These are phyloP conservation scores for Microstroma glucosiphilum DNA, from an alignment of 1,284 basidiomycete genomes.

Conservation along the genomic window DNA sequence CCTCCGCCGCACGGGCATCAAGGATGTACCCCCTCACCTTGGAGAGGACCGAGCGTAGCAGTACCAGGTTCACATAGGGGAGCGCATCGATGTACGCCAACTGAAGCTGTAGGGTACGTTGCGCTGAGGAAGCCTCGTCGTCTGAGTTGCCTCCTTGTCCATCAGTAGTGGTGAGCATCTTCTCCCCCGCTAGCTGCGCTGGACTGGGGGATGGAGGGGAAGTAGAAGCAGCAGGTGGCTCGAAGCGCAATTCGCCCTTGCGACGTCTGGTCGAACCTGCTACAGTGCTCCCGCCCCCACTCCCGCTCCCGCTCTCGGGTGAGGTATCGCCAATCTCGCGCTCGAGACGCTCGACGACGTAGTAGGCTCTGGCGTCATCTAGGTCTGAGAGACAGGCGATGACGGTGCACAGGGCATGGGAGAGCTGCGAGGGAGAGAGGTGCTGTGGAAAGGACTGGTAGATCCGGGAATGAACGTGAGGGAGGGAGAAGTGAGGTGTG, in stretches of 20 bases:
- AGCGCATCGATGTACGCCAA: slow-evolving; percentile 24
- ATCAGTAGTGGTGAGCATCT: background rate
- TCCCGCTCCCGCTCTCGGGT: no score
- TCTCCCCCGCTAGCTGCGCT: background rate
- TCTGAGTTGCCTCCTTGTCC: background rate
- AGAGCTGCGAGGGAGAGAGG: slow-evolving; percentile 31
- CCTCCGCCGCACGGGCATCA: background rate
- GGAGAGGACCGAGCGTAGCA: slow-evolving; percentile 36
- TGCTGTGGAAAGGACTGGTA: slow-evolving; percentile 18
- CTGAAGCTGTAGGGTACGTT: background rate
- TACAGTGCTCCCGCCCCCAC: no score
- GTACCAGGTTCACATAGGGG: slow-evolving; percentile 43
- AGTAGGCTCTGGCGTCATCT: slow-evolving; percentile 43
- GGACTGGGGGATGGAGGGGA: no score
- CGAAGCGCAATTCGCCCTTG: slow-evolving; percentile 15
- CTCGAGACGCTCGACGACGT: slow-evolving; percentile 32
- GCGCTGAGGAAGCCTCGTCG: no score
- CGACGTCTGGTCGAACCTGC: no score
- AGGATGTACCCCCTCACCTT: slow-evolving; percentile 32
- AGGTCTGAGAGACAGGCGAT: slow-evolving; percentile 34
- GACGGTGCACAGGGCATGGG: slow-evolving; percentile 37
- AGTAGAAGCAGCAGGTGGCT: no score
- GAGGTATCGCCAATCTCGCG: slow-evolving; percentile 17
- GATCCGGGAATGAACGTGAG: no score
- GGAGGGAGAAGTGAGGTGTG: no score